Base-by-base conservation (phyloP, 2,329 filamentous ascomycete genomes). In the Thyridium curvatum region DNA sequence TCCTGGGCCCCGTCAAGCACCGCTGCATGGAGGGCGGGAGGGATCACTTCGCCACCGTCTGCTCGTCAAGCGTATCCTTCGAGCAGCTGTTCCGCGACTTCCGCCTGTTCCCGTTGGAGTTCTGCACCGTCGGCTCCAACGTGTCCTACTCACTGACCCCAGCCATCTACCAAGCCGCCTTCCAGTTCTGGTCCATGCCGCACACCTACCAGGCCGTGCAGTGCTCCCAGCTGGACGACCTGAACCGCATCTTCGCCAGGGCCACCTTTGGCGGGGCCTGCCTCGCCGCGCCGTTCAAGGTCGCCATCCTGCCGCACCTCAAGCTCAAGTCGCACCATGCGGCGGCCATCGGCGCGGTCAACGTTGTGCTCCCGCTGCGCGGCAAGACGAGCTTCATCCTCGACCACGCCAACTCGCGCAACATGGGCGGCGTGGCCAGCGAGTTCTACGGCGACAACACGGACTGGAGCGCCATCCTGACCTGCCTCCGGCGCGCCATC, bases 91-190 rank as follows among this genome's bases (percentile, higher is more conserved):
- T 82, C 52, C 68, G 71, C 15, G 71, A 71, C 9, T 80, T 78
- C 39, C 65, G 74, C 1, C 66, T 83, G 30, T 77, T 85, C 35
- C 73, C 80, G 0, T 74, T 86, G 51, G 72, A 79, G 32, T 85
- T 83, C 52, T 83, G 80, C 50, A 77, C 84, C 41, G 72, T 86
- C 32, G 83, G 83, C 14, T 78, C 74, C 18, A 79, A 78, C 45
- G 74, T 84, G 15, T 77, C 74, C 34, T 85, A 84, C 60, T 86
- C 79, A 43, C 67, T 86, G 35, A 85, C 82, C 1, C 83, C 84
- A 1, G 77, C 79, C 9, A 86, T 87, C 79, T 81, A 86, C 53
- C 78, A 76, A 42, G 75, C 80, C 10, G 83, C 82, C 10, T 86
- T 82, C 53, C 66, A 72, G 37, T 72, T 70, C 17, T 78, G 76